Evolutionary conservation across 177 flowering plant species (phyloP).

Genomic region (Vitis hybrid): DNA sequence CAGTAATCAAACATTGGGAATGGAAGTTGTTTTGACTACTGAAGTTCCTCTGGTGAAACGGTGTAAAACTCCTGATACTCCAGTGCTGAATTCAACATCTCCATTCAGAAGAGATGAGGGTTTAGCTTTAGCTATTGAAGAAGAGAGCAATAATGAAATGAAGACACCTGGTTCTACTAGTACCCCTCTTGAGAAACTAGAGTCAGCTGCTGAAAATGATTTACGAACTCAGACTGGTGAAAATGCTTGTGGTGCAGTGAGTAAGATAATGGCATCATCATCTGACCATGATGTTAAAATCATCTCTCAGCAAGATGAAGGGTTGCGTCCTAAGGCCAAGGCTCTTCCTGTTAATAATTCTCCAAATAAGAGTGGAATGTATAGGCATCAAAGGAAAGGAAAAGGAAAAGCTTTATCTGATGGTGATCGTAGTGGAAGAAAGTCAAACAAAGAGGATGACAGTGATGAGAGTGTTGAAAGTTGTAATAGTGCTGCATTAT

Average conservation of each 20-base stretch:
- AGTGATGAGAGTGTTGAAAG: conserved; percentile 85
- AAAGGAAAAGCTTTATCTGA: conserved; percentile 48
- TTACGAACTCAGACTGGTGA: conserved; percentile 21
- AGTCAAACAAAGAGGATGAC: conserved; percentile 39
- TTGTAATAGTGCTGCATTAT: conserved; percentile 51
- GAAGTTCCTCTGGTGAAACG: conserved; percentile 17
- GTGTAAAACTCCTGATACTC: conserved; percentile 14
- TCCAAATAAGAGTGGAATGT: conserved; percentile 21
- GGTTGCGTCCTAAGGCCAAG: conserved; percentile 12
- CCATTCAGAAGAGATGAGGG: conserved; percentile 7
- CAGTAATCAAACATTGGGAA: conserved; percentile 13
- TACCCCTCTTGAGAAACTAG: conserved; percentile 28
- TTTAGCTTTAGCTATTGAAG: conserved; percentile 12
- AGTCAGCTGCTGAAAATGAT: conserved; percentile 54
- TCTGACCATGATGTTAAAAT: conserved; percentile 20
- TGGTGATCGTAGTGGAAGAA: conserved; percentile 26
- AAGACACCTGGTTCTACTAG: conserved; percentile 2
- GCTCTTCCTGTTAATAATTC: conserved; percentile 21
- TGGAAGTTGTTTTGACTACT: conserved; percentile 15
- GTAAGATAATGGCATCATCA: conserved; percentile 17
- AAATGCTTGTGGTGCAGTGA: conserved; percentile 16
- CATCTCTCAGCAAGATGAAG: conserved; percentile 13
- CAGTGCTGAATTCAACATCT: conserved; percentile 1
- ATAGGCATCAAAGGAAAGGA: conserved; percentile 25
- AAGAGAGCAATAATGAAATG: conserved; percentile 16